phyloP scores from a whole-genome alignment of 148 eudicot genomes.

The Linanthus parryae region DNA sequence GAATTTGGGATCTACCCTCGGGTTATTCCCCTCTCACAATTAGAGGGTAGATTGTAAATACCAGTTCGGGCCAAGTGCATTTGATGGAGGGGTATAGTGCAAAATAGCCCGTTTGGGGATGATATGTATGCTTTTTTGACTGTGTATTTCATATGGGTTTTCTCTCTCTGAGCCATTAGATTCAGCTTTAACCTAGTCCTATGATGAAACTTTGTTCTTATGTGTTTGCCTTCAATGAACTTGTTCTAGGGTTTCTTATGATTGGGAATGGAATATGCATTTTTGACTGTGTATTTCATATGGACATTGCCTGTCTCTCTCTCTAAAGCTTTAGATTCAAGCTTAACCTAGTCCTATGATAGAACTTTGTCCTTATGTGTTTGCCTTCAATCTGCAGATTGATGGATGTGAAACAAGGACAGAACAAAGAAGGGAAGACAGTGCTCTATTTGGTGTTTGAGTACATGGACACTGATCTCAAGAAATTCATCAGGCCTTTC shows the following conservation, averaged over 20 bases:
- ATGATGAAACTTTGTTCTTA: too few relatives aligned
- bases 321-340: too few relatives aligned
- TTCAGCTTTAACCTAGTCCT: too few relatives aligned
- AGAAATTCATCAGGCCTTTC: slow-evolving; percentile 74
- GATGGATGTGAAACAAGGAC: slow-evolving; percentile 94
- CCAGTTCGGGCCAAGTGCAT: too few relatives aligned
- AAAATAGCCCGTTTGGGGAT: too few relatives aligned
- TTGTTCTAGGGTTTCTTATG: background rate
- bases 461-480: slow-evolving; percentile 95
- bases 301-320: background rate
- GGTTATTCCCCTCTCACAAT: too few relatives aligned
- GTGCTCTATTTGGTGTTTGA: slow-evolving; percentile 93
- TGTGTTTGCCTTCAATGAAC: background rate
- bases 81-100: too few relatives aligned
- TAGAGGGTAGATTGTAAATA: too few relatives aligned
- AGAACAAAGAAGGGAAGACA: slow-evolving; percentile 91
- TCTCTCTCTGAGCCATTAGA: too few relatives aligned
- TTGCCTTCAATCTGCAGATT: slow-evolving; percentile 30
- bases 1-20: too few relatives aligned
- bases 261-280: background rate
- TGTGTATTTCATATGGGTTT: too few relatives aligned
- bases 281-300: background rate
- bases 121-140: too few relatives aligned
- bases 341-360: background rate
- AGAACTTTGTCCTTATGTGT: background rate